Evolutionary conservation across 1,284 basidiomycete species (phyloP), one percentile per base, ranked within the genome.

Genomic region (Rhodotorula sp.): DNA sequence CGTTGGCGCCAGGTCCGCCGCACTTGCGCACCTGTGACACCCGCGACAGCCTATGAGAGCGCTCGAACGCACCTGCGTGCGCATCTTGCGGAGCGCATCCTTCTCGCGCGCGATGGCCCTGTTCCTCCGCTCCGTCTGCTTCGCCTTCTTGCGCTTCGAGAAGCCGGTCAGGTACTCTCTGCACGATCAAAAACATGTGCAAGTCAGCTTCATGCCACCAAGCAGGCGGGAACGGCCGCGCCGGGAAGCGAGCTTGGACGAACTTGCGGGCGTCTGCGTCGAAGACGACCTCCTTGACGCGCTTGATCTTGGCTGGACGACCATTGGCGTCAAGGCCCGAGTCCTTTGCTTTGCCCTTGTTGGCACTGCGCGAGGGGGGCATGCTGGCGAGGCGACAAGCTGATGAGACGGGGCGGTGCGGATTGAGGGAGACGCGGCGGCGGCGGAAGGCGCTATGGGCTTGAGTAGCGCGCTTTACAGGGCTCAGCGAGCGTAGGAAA

Each of bases 151-250:
- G 74, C 91, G 88, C 81, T 92, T 93, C 80, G 89, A 89, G 81
- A 94, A 94, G 27, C 91, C 91, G 19, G 91, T 93, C 79, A 94
- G 81, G 81, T 89, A 94, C 64, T 92, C 89, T 78, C 91, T 93
- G 79, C 15, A 27, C 3, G 66, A 22, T 37, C 59, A 32, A 61
- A 41, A 48, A 48, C 72, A 55, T 7, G 4, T 39, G 5, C 15
- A 54, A 46, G 57, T 62, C 63, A 69, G 57, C 58, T 13, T 10
- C n/a, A n/a, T 57, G 50, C 25, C 32, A 22, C 29, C 13, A 29
- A 32, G 39, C 36, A 7, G 8, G 32, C 32, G 19, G n/a, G 5
- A 41, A 5, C n/a, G n/a, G 56, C 19, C 10, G 50, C 0, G 39
- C 10, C 46, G 46, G 34, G 48, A 39, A 57, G 64, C 60, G 57